Percentiles rank a stretch among this genome's conserved stretches.
These are phyloP conservation scores for Dictyostelium intermedium DNA, from an alignment of 78 protist species.

Conservation along the genomic window DNA sequence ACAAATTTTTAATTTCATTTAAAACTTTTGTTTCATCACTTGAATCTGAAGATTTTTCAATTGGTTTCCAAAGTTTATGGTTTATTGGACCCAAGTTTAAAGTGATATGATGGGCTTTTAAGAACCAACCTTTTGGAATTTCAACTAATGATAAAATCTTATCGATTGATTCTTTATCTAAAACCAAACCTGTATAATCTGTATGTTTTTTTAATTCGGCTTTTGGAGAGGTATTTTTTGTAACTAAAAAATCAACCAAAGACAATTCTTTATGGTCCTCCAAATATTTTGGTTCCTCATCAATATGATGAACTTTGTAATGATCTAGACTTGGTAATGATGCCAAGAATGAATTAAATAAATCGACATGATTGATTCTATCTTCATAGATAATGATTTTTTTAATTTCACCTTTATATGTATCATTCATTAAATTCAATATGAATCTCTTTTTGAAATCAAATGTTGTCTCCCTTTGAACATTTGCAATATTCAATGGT, in stretches of 20 bases:
- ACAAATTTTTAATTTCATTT: background rate
- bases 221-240: background rate
- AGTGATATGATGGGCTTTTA: slow-evolving; percentile 61
- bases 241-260: slow-evolving; percentile 9
- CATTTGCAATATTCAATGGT: background rate
- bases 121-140: slow-evolving; percentile 30
- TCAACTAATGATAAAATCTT: background rate
- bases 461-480: slow-evolving; percentile 5
- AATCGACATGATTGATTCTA: slow-evolving; percentile 29
- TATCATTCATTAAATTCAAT: background rate
- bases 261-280: background rate
- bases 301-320: background rate
- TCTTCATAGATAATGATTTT: slow-evolving; percentile 32
- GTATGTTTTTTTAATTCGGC: background rate
- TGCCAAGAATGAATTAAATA: background rate
- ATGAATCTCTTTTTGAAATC: slow-evolving; percentile 43
- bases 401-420: background rate
- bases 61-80: slow-evolving; percentile 8
- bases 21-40: background rate
- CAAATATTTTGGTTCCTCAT: slow-evolving; percentile 38
- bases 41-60: background rate
- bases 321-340: background rate
- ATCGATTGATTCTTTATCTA: slow-evolving; percentile 12
- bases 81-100: slow-evolving; percentile 19
- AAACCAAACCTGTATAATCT: slow-evolving; percentile 21